Percentiles rank a stretch among this genome's conserved stretches.
These are phyloP conservation scores for Plasmopara halstedii DNA, from an alignment of 352 stramenopile genomes.

Conservation along the genomic window DNA sequence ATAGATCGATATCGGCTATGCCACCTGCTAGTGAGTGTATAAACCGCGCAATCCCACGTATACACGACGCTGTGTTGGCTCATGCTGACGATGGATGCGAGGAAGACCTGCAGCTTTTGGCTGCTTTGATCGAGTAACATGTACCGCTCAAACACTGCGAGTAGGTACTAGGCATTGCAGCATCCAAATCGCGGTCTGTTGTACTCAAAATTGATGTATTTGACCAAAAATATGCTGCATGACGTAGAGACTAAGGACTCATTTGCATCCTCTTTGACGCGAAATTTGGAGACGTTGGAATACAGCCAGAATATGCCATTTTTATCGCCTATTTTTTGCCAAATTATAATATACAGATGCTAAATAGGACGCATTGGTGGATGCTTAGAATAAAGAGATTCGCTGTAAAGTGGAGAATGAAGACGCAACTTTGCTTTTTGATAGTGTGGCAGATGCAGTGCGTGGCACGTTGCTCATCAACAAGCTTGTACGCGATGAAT, in stretches of 20 bases:
- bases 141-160: too few species aligned
- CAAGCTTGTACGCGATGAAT: constrained; percentile 77
- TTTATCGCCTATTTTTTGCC: constrained; percentile 88
- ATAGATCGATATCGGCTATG: too few species aligned
- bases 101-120: too few species aligned
- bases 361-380: constrained; percentile 37
- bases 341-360: constrained; percentile 66
- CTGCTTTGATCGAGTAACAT: too few species aligned
- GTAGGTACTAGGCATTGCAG: constrained; percentile 69
- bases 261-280: constrained; percentile 91
- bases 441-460: constrained; percentile 72
- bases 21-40: too few species aligned
- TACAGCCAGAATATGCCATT: constrained; percentile 86
- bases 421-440: constrained; percentile 65
- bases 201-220: constrained; percentile 92
- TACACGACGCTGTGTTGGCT: too few species aligned
- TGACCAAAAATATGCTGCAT: constrained; percentile 94
- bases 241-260: constrained; percentile 90
- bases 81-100: too few species aligned
- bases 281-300: constrained; percentile 91
- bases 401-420: constrained; percentile 69
- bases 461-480: constrained; percentile 74
- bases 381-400: constrained; percentile 63
- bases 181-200: constrained; percentile 85
- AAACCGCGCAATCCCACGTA: too few species aligned